A percentile compares a stretch with the other conserved stretches of the same genome.
Evolutionary conservation across 2,329 filamentous ascomycete genomes (phyloP).

Genomic region (Aaosphaeria arxii): DNA sequence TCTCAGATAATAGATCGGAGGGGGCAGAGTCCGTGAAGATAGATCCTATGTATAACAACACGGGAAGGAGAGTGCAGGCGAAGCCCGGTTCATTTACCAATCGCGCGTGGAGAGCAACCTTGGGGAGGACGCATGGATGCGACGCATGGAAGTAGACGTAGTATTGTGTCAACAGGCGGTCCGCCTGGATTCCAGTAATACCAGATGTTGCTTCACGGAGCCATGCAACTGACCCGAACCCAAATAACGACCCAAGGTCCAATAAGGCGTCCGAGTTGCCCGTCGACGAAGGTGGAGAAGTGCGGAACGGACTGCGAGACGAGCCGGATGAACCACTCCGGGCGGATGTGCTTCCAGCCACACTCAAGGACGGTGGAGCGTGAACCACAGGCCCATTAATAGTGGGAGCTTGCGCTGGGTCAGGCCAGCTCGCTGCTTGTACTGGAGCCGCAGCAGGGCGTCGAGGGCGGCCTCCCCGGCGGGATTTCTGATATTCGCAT

Average conservation of each 20-base stretch:
- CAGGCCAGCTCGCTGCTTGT: not conserved
- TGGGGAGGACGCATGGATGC: constrained; percentile 18
- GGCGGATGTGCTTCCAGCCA: constrained; percentile 1
- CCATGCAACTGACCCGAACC: not conserved
- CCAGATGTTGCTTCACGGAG: not conserved
- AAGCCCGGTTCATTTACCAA: constrained; percentile 3
- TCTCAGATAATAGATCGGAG: constrained; percentile 36
- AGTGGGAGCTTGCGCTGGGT: not conserved
- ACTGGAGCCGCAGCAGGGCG: constrained; percentile 3
- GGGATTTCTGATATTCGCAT: constrained; percentile 18
- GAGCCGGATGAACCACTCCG: not conserved
- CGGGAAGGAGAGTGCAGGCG: constrained; percentile 30
- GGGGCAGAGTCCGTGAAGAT: constrained; percentile 46
- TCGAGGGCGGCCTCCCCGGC: constrained; percentile 12
- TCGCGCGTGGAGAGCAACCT: constrained; percentile 8
- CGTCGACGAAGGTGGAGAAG: not conserved
- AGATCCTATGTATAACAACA: constrained; percentile 52
- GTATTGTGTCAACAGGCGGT: constrained; percentile 15
- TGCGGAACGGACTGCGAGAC: constrained; percentile 1
- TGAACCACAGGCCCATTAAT: not conserved
- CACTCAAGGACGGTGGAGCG: not conserved
- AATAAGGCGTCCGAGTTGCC: constrained; percentile 8
- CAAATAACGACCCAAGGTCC: constrained; percentile 3
- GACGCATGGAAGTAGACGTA: constrained; percentile 16
- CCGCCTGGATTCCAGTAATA: constrained; percentile 5